Conservation (phyloP, 2,329 filamentous ascomycete genomes). For the Verticillium tricorpus region DNA sequence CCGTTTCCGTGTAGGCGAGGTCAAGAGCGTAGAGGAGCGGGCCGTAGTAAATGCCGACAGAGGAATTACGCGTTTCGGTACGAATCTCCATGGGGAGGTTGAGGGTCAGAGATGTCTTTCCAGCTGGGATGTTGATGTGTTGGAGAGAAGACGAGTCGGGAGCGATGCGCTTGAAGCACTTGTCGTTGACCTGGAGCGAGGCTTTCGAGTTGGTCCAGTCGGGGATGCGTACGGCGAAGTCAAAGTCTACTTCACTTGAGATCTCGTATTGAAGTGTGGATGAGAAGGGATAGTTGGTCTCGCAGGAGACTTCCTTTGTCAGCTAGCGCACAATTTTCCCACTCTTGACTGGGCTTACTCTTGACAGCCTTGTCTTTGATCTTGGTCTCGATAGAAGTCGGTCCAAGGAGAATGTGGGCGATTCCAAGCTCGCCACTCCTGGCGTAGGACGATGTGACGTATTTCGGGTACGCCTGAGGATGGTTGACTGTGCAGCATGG, state of each 20-base stretch:
- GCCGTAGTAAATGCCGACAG: slow-evolving; percentile 37
- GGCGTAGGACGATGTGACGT: slow-evolving; percentile 29
- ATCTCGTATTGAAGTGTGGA: slow-evolving; percentile 19
- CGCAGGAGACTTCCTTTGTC: slow-evolving; percentile 26
- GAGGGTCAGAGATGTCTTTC: slow-evolving; percentile 10
- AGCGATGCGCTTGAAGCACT: not conserved
- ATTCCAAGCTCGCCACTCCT: slow-evolving; percentile 33
- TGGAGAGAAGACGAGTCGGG: not conserved
- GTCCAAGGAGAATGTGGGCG: slow-evolving; percentile 41
- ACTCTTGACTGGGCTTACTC: not conserved
- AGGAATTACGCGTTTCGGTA: slow-evolving; percentile 23
- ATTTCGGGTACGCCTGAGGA: slow-evolving; percentile 53
- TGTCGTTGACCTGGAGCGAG: not conserved
- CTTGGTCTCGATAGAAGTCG: slow-evolving; percentile 30
- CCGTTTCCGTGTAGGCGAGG: slow-evolving; percentile 20
- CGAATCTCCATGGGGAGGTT: slow-evolving; percentile 13
- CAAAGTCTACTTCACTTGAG: slow-evolving; percentile 17
- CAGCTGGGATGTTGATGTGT: slow-evolving; percentile 1
- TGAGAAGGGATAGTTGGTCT: slow-evolving; percentile 39
- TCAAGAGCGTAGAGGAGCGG: slow-evolving; percentile 37
- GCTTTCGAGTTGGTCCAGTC: slow-evolving; percentile 8
- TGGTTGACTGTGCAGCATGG: slow-evolving; percentile 57
- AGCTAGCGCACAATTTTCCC: not conserved
- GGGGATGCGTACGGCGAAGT: slow-evolving; percentile 18
- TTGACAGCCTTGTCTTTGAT: slow-evolving; percentile 19